phyloP scores from a whole-genome alignment of 768 basidiomycete species.

The Boletus reticuloceps region DNA sequence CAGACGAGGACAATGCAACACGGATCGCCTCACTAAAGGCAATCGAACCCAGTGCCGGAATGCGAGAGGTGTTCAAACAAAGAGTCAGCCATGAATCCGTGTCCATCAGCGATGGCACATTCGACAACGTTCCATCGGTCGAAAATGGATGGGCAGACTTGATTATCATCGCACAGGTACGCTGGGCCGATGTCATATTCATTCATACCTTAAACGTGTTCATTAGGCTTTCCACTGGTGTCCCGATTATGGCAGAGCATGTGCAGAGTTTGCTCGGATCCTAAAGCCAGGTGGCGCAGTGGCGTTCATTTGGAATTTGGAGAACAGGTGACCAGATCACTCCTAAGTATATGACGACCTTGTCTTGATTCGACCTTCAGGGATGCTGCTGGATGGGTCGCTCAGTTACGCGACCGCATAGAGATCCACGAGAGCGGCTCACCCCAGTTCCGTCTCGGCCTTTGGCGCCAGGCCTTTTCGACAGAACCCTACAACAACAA shows the following conservation, averaged over 20 bases:
- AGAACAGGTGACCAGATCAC: conserved; percentile 54
- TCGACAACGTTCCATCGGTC: conserved; percentile 55
- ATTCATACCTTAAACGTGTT: conserved; percentile 6
- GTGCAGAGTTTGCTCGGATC: conserved; percentile 74
- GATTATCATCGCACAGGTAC: conserved; percentile 73
- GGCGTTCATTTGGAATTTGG: conserved; percentile 88
- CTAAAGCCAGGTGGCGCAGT: conserved; percentile 73
- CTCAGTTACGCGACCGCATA: conserved; percentile 62
- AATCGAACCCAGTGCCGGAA: conserved; percentile 84
- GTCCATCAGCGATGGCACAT: conserved; percentile 61
- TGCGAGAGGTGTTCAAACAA: conserved; percentile 70
- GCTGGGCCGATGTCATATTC: neutral
- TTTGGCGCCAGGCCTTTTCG: conserved; percentile 73
- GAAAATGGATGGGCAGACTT: conserved; percentile 72
- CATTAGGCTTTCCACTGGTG: conserved; percentile 92
- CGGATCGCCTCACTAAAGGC: conserved; percentile 57
- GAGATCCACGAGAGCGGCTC: conserved; percentile 68
- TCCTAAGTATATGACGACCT: neutral
- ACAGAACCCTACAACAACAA: conserved; percentile 54
- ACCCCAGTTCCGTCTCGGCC: conserved; percentile 77
- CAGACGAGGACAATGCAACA: conserved; percentile 53
- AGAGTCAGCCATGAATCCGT: conserved; percentile 54
- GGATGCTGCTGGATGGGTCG: conserved; percentile 69
- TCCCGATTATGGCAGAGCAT: conserved; percentile 70
- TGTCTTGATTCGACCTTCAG: conserved; percentile 30